Base-by-base conservation (phyloP, 495 filamentous ascomycete genomes). In the Penicillium dipodomyicola region DNA sequence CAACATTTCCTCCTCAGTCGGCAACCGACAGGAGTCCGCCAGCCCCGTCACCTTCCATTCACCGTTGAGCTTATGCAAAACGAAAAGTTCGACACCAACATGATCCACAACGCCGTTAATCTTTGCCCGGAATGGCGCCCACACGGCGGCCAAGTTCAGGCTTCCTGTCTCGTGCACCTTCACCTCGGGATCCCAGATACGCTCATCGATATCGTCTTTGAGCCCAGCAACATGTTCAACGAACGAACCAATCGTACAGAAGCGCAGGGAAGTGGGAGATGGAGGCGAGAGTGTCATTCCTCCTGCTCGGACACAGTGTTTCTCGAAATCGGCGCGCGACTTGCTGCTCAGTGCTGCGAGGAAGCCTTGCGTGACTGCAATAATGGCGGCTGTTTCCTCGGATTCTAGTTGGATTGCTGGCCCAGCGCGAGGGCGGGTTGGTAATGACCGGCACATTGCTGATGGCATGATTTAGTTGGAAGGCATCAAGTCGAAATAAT, bases 41-140 rank as follows among this genome's bases (percentile, higher is more conserved):
- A 75, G 39, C 37, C 71, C 72, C 33, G 72, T 77, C 14, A 77
- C 65, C 59, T 74, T 77, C 74, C 72, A 75, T 49, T 59, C 59
- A 5, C 67, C 71, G 49, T 71, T 61, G 33, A 75, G 23, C 30
- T 71, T 75, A 63, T 77, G 71, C 25, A 75, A 52, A 10, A 75
- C 45, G 49, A 75, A 75, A 25, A 75, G 57, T 52, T 74, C 71
- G 10, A 75, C 71, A n/a, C 71, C 72, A 12, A 74, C 71, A 62
- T 75, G 72, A 37, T 77, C 63, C 52, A 77, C 65, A 7, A 71
- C 60, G 0, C 72, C 73, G 43, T 77, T 74, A 11, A 75, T 57
- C 57, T 72, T 74, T 32, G 69, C 64, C 45, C 71, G 58, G 44
- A 76, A 74, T 2, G 72, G 72, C 20, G 73, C 73, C 73, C 72